Base-by-base conservation (phyloP, 768 basidiomycete genomes). In the Chiua virens region DNA sequence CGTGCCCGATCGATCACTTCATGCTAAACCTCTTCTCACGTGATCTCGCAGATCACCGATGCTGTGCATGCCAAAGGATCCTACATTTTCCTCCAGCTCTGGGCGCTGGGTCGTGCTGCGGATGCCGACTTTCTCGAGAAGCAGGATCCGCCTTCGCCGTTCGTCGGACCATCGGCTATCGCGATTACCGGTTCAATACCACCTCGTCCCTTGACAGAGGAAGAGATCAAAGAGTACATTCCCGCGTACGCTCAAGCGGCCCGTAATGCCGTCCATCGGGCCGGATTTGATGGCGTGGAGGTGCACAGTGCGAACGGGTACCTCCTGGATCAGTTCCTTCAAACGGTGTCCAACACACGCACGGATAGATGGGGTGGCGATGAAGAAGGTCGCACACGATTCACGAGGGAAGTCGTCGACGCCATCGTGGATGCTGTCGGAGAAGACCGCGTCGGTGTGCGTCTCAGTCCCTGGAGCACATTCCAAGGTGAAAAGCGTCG, bases 331-430 rank as follows among this genome's bases (percentile, higher is more conserved):
- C 83, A 87, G 61, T 87, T 87, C 71, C 50, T 51, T 8, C 53
- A 52, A 22, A 42, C 40, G 6, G 10, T 30, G n/a, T 51, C 44
- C 32, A 54, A 70, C 64, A 56, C 72, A 14, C 75, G 84, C 17
- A 79, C 76, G 15, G 86, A 89, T 63, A 70, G 74, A 46, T 90
- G 85, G 63, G 88, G 88, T 0, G 87, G 88, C 1, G 79, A 75
- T 30, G 58, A 78, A 39, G 77, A 79, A 55, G 79, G 79, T 48
- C 62, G 81, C 9, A 60, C 69, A 1, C 67, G 77, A 14, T 81
- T 84, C 60, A 52, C 64, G 2, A 66, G 77, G n/a, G 73, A 78
- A 57, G 67, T 80, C 32, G 57, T 76, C n/a, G 61, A 73, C 18
- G 75, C 75, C 7, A 66, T 80, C 35, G 70, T 68, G 2, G 62